Conservation (phyloP, 2,329 filamentous ascomycete species). For the Iodosphaeria phyllophila region DNA sequence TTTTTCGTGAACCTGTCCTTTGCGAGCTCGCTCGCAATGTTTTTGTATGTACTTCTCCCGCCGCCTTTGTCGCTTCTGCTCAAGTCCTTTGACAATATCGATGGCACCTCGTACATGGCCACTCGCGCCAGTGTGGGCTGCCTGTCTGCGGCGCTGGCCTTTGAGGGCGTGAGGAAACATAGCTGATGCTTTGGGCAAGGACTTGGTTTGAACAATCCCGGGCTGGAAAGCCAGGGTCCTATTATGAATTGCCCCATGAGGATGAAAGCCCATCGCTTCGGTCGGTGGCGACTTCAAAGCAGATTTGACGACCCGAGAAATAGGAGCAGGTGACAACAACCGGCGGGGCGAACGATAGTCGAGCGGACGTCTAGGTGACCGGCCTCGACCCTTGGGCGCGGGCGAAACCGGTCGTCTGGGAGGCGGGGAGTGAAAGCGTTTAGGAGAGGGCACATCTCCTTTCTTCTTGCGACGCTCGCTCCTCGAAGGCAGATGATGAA, state of each 20-base stretch:
- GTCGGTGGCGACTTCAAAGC: conserved; percentile 16
- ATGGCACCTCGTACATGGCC: conserved; percentile 78
- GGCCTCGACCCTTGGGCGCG: conserved; percentile 27
- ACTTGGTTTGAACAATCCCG: conserved; percentile 61
- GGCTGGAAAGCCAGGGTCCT: conserved; percentile 37
- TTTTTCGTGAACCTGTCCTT: conserved; percentile 41
- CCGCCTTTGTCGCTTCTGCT: conserved; percentile 81
- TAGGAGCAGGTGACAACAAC: conserved; percentile 51
- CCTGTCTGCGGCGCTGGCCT: conserved; percentile 17
- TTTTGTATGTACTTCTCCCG: conserved; percentile 55
- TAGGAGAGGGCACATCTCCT: conserved; percentile 34
- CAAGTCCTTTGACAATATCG: conserved; percentile 90
- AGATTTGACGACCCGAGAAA: no score
- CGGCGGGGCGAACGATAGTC: conserved; percentile 1
- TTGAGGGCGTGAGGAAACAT: conserved; percentile 40
- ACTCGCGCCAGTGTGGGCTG: conserved; percentile 19
- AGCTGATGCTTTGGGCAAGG: conserved; percentile 62
- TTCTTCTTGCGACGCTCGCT: conserved; percentile 30
- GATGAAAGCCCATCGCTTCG: conserved; percentile 12
- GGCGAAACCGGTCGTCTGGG: conserved; percentile 29
- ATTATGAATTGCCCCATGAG: conserved; percentile 22
- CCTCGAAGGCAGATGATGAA: conserved; percentile 36
- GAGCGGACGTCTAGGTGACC: conserved; percentile 30
- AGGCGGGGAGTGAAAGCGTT: conserved; percentile 38
- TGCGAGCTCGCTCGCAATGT: conserved; percentile 67